Evolutionary conservation across 805 yeast species (phyloP), one percentile per base, ranked within the genome.

Genomic region (Starmerella stellata): DNA sequence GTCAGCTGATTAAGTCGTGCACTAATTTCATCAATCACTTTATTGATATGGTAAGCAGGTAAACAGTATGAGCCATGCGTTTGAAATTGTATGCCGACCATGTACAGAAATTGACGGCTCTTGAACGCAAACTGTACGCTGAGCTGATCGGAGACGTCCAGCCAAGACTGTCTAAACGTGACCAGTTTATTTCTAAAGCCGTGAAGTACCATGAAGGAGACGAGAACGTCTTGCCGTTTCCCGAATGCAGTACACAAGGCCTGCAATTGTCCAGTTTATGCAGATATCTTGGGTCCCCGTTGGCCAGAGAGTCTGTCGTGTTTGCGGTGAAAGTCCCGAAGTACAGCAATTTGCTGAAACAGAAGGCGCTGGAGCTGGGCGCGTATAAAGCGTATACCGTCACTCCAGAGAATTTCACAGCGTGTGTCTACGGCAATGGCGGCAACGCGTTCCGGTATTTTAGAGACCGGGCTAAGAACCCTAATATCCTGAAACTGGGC

Each of bases 141-240:
- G 29, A 37, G 11, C 21, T 47, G 16, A 29, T 47, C 1, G 44
- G 43, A 5, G 25, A 30, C 2, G 35, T 38, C 2, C 31, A 17
- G 18, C 9, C 9, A 3, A 5, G 20, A 4, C 14, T 9, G 4
- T 33, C 34, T 20, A 33, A 17, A 18, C 23, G 39, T 2, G 40
- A 39, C n/a, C 24, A 7, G 16, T 46, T 36, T 28, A 14, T 42
- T 2, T 35, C 47, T 3, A 39, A 44, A 24, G 37, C 44, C 35
- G 19, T 30, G 11, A 7, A 15, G 13, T 47, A 46, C 28, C 29
- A 27, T 3, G 41, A 39, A 15, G 45, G 46, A 8, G 51, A 47
- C 35, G 51, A 47, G 36, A 21, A 37, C n/a, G 39, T 43, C 5
- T 42, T 47, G 16, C 51, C 51, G 2, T 47, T 40, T 33, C 46